Evolutionary conservation across 768 basidiomycete genomes (phyloP).

Genomic region (Lanmaoa rubissima): DNA sequence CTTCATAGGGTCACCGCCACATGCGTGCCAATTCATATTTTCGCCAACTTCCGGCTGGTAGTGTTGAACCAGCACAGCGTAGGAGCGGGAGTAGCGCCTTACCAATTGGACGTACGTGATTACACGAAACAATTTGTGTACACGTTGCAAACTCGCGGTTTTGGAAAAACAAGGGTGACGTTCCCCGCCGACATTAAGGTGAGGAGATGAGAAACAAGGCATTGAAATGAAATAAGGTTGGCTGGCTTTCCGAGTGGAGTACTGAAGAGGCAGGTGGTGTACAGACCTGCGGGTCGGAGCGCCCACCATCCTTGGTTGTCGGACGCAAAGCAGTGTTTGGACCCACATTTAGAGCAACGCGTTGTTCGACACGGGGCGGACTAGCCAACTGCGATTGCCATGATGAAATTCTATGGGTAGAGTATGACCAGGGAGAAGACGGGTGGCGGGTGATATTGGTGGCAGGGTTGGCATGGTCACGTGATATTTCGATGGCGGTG

Average conservation of each 20-base stretch:
- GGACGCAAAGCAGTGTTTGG: conserved; percentile 8
- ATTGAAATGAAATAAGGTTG: not conserved
- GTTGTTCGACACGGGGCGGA: not conserved
- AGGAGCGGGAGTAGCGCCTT: not conserved
- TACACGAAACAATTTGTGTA: not conserved
- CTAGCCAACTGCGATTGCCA: conserved; percentile 5
- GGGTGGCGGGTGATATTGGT: not conserved
- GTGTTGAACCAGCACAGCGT: not conserved
- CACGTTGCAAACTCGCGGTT: conserved; percentile 25
- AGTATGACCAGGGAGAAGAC: not conserved
- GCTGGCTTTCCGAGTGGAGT: not conserved
- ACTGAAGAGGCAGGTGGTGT: not conserved
- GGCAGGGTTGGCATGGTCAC: conserved; percentile 8
- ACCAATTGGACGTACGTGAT: conserved; percentile 17
- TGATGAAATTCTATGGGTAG: not conserved
- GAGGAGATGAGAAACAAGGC: not conserved
- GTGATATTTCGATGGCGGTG: conserved; percentile 12
- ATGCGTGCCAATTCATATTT: not conserved
- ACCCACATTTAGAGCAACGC: conserved; percentile 1
- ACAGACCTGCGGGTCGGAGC: conserved; percentile 13
- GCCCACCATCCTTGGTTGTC: conserved; percentile 19
- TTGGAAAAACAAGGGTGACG: not conserved
- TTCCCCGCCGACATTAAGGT: not conserved
- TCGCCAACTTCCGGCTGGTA: not conserved
- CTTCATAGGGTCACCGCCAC: conserved; percentile 28